A percentile compares a stretch with the other conserved stretches of the same genome.
Conservation (phyloP, 441 rosid species). For the Populus hybrid region DNA sequence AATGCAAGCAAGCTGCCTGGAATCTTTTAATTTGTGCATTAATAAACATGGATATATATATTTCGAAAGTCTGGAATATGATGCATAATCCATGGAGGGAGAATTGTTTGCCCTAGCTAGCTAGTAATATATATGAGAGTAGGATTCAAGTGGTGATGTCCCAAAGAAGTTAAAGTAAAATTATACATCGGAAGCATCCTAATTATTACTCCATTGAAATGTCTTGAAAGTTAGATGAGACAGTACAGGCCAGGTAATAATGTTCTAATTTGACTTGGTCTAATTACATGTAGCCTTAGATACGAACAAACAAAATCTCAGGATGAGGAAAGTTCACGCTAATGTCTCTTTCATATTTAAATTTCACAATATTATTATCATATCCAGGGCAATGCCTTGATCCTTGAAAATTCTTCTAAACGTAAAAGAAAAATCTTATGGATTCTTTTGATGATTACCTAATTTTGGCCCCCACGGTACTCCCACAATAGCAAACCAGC, state of each 20-base stretch:
- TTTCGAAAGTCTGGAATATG: neutral
- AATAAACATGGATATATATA: neutral
- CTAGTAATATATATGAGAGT: too few species aligned
- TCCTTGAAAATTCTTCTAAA: slow-evolving; percentile 22
- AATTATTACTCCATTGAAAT: neutral
- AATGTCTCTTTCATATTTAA: slow-evolving; percentile 25
- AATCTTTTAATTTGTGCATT: neutral
- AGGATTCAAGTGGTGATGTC: neutral
- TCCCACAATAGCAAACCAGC: slow-evolving; percentile 7
- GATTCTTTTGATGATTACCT: slow-evolving; percentile 35
- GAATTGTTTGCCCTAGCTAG: too few species aligned
- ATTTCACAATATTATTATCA: neutral
- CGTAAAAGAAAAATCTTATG: slow-evolving; percentile 25
- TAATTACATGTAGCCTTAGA: slow-evolving; percentile 24
- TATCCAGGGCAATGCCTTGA: slow-evolving; percentile 18
- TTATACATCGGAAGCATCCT: slow-evolving; percentile 13
- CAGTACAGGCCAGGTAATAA: slow-evolving; percentile 28
- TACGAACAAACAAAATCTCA: slow-evolving; percentile 39
- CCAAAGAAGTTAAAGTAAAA: neutral
- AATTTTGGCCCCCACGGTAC: slow-evolving; percentile 28
- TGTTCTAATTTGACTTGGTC: slow-evolving; percentile 31
- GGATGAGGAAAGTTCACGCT: slow-evolving; percentile 28
- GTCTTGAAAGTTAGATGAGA: slow-evolving; percentile 17
- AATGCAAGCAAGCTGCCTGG: slow-evolving; percentile 10
- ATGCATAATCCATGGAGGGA: neutral